Base-by-base conservation (phyloP, 164 flowering plant genomes). In the Echeveria elegans region DNA sequence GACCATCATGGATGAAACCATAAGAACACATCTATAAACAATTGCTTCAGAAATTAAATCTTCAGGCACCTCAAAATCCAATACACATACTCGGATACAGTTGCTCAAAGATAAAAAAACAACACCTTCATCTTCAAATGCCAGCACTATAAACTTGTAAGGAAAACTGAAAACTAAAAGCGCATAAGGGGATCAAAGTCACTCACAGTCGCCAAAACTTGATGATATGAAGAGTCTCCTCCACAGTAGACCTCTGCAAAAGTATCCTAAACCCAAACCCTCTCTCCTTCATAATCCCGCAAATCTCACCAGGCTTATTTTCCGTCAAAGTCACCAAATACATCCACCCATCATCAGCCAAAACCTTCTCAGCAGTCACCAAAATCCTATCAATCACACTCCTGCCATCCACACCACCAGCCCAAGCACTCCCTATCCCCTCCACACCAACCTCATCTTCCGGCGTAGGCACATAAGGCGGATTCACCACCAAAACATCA, bases 381-480 rank as follows among this genome's bases (percentile, higher is more conserved):
- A 93, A 66, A 63, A 93, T 90, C 74, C 73, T 79, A 69, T 93
- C 95, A 58, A 93, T 93, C 1, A 93, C 95, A 24, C 71, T 77
- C 30, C 97, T 73, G 21, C 98, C 98, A 79, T 93, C 81, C 77
- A 86, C 95, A 10, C 98, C 98, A 63, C 98, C 98, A 12, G 98
- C 98, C 98, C 98, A 93, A 58, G 98, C 80, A 66, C 96, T 79
- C 2, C 83, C 79, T 47, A 90, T 85, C 37, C 98, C 96, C 26
- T 71, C 78, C 61, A 76, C 65, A 16, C 97, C 95, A 34, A 90
- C 97, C 74, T 90, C 98, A 67, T 85, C 92, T 64, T 90, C 97
- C 2, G 98, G 97, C 5, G 98, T 90, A 21, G 97, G 98, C 60
- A 90, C 97, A 71, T 90, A 90, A 19, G 98, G 98, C 14, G 98